Conservation (phyloP, 306 rosid genomes). For the Malus sieversii region DNA sequence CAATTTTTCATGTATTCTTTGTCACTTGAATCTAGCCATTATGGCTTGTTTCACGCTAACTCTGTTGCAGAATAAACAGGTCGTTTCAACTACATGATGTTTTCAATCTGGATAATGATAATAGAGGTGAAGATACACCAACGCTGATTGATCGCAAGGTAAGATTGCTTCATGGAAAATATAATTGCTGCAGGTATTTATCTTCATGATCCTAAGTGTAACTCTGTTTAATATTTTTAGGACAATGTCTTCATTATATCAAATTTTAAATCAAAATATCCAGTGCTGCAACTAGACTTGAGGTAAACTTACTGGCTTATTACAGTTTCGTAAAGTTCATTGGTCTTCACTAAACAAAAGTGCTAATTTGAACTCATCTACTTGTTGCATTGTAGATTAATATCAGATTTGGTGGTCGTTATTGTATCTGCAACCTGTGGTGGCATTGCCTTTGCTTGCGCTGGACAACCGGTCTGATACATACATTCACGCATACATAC, state of each 20-base stretch:
- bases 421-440: constrained; percentile 58
- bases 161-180: constrained; percentile 16
- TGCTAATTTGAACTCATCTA: constrained; percentile 10
- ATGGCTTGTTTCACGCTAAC: not conserved
- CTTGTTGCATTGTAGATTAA: constrained; percentile 32
- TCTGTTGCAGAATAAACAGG: constrained; percentile 34
- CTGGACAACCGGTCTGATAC: constrained; percentile 50
- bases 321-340: not conserved
- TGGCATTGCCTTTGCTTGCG: constrained; percentile 57
- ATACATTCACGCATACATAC: not conserved
- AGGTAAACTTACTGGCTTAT: constrained; percentile 23
- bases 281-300: constrained; percentile 49
- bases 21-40: constrained; percentile 1
- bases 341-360: not conserved
- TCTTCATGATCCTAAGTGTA: not conserved
- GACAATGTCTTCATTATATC: constrained; percentile 51
- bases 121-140: constrained; percentile 89
- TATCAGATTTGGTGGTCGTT: constrained; percentile 48
- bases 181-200: not conserved
- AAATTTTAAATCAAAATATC: constrained; percentile 48
- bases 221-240: not conserved
- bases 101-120: constrained; percentile 72
- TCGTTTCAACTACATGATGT: constrained; percentile 73
- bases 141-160: constrained; percentile 94
- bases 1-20: constrained; percentile 9